Evolutionary conservation across 2,329 filamentous ascomycete genomes (phyloP), one percentile per base, ranked within the genome.

Genomic region (Colletotrichum sp.): DNA sequence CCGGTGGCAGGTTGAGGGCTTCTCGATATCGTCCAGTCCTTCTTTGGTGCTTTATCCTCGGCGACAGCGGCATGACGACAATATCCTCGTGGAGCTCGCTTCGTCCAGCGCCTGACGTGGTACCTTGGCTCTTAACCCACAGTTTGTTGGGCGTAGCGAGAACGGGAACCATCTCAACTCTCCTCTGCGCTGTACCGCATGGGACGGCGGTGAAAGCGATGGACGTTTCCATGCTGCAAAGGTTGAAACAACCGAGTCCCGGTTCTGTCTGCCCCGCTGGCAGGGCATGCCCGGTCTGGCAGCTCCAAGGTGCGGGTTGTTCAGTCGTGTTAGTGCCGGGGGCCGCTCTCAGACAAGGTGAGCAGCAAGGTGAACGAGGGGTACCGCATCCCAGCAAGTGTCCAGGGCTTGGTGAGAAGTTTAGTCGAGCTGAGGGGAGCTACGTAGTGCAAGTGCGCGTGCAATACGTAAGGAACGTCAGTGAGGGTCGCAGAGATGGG

Each of bases 221-320:
- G 69, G 57, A 55, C 64, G 69, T 75, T 73, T 72, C 73, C 61
- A 58, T 68, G 57, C 55, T 72, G 63, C 70, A 36, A 18, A 15
- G 38, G 63, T 75, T 73, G 69, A 75, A 75, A 75, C 73, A 73
- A 61, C 69, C 69, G 57, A 72, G 63, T 75, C 69, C 73, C 73
- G 63, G 73, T 72, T 73, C 57, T 67, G 63, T 28, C 26, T 67
- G 73, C 30, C 67, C 69, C 63, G 26, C 73, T 60, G 63, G 43
- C 72, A 75, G 69, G 69, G 68, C 69, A 67, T 38, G 52, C 72
- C 72, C 55, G 15, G 72, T 52, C 38, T 55, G 30, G 64, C 63
- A 52, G 67, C 36, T 70, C 36, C 36, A 24, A 55, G 52, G 65
- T 63, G 71, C 72, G 48, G 52, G 16, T 18, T 30, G 34, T 61